phyloP scores from a whole-genome alignment of 2,329 filamentous ascomycete species.

The Sphaerulina musiva region DNA sequence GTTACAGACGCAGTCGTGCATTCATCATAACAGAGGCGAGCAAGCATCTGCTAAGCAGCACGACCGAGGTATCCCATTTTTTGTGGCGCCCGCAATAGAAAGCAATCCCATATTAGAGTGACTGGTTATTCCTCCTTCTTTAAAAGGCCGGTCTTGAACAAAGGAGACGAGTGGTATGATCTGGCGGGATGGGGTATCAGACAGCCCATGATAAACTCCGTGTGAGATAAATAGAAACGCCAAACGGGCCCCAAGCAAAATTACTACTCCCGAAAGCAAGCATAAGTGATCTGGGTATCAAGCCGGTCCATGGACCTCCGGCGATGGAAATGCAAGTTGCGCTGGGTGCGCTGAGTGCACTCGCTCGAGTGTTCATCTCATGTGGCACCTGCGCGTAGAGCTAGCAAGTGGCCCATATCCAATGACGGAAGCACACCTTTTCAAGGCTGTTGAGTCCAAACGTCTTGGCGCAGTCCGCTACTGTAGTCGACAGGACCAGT shows the following conservation, averaged over 20 bases:
- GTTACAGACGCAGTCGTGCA: conserved; percentile 18
- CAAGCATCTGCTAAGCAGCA: conserved; percentile 5
- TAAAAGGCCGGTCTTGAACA: conserved; percentile 15
- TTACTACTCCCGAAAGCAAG: conserved; percentile 17
- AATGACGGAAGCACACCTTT: neutral
- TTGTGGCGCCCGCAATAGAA: conserved; percentile 7
- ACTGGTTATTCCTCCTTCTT: conserved; percentile 10
- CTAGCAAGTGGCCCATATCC: neutral
- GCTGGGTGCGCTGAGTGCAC: neutral
- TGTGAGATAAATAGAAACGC: conserved; percentile 12
- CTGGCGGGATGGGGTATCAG: conserved; percentile 10
- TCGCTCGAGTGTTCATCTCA: neutral
- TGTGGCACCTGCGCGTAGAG: neutral
- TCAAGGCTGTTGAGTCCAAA: conserved; percentile 45
- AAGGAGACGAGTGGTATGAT: conserved; percentile 19
- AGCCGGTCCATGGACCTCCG: conserved; percentile 24
- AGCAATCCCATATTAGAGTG: conserved; percentile 13
- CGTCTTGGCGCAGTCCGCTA: conserved; percentile 43
- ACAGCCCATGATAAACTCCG: conserved; percentile 15
- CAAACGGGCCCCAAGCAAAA: conserved; percentile 13
- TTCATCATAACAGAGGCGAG: conserved; percentile 13
- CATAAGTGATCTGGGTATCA: conserved; percentile 24
- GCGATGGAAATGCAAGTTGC: conserved; percentile 18
- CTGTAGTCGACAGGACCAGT: conserved; percentile 59
- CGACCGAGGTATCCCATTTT: conserved; percentile 9